Evolutionary conservation across 2,329 filamentous ascomycete genomes (phyloP), one percentile per base, ranked within the genome.

Genomic region (Pseudogymnoascus sp.): DNA sequence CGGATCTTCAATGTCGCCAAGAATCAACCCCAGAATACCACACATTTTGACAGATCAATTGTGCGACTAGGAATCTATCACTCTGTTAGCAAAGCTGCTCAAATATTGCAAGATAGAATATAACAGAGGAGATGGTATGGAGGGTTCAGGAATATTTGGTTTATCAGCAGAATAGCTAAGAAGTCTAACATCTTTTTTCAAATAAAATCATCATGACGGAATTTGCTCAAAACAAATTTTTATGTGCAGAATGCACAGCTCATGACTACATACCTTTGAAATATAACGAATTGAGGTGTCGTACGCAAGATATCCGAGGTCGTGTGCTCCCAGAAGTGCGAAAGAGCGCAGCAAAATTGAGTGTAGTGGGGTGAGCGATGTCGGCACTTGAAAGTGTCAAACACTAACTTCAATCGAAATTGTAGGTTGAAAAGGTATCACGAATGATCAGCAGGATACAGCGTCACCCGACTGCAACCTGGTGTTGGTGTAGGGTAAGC

Each of bases 21-120:
- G 78, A 66, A 87, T 83, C 60, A 86, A 74, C 66, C 78, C 84
- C 63, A 86, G 76, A 67, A 87, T 83, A 69, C 84, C 84, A 74
- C 84, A 87, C 84, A 87, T 87, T 65, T 71, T 72, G 69, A 62
- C 64, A 39, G 45, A 55, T 33, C 49, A 55, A 55, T 33, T 33
- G 37, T 39, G 31, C 52, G 35, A 38, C 26, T 31, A 41, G 38
- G 29, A 61, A 49, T 35, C 61, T 64, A 23, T 49, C 31, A 59
- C 23, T 61, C 39, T 26, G 63, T 64, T 39, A 62, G 52, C 35
- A 62, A 62, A 59, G 14, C 11, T 23, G 29, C 52, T 10, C 29
- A 39, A 19, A 16, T 10, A 41, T 35, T 35, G 41, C 29, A 33
- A 61, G 29, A 19, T 4, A 14, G 11, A 23, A 49, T 6, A 55